Conservation (phyloP, 2,329 filamentous ascomycete genomes). For the Colletotrichum sp. region DNA sequence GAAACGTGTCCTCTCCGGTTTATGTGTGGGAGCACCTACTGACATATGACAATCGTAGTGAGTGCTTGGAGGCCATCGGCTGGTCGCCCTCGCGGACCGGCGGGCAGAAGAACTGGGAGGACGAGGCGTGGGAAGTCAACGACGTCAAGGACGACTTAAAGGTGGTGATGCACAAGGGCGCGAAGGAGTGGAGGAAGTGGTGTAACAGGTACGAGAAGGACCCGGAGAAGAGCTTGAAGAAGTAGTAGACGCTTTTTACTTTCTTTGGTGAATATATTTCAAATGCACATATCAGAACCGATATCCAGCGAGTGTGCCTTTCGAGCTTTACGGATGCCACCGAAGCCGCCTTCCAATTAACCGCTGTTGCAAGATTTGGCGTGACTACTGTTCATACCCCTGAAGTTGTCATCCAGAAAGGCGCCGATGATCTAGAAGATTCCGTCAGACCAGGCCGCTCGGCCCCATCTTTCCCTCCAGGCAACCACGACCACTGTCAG, state of each 20-base stretch:
- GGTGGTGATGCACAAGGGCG: constrained; percentile 15
- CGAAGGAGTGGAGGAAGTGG: constrained; percentile 18
- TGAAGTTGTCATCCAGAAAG: not conserved
- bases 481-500: not conserved
- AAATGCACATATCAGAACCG: not conserved
- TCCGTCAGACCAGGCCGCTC: not conserved
- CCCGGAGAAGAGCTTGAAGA: constrained; percentile 13
- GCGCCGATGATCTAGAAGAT: not conserved
- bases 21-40: too few species aligned
- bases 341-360: too few species aligned
- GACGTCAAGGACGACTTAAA: constrained; percentile 15
- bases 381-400: not conserved
- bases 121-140: constrained; percentile 13
- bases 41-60: not conserved
- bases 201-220: constrained; percentile 13
- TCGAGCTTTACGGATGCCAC: too few species aligned
- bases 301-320: too few species aligned
- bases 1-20: too few species aligned
- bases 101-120: constrained; percentile 16
- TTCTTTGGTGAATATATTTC: not conserved
- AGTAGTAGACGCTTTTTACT: not conserved
- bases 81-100: constrained; percentile 3
- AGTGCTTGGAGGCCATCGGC: constrained; percentile 12
- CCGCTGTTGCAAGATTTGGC: too few species aligned
- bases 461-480: not conserved